Evolutionary conservation across 2,329 filamentous ascomycete genomes (phyloP).

Genomic region (Myriosclerotinia scirpicola): DNA sequence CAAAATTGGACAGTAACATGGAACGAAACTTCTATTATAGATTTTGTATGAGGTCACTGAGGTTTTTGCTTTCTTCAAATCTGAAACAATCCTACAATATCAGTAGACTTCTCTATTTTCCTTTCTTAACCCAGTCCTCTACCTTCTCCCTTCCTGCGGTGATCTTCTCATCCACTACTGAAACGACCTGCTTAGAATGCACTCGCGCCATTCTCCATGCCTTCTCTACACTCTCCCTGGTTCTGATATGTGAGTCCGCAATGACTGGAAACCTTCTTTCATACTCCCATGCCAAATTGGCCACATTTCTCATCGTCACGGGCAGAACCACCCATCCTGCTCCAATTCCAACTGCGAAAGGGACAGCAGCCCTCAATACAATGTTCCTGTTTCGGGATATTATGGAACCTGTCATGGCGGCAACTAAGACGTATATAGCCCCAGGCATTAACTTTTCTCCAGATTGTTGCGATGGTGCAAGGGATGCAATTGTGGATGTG

Average conservation of each 20-base stretch:
- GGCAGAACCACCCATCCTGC: constrained; percentile 85
- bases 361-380: constrained; percentile 72
- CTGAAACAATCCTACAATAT: neutral
- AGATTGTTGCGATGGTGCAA: constrained; percentile 81
- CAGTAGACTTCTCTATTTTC: constrained; percentile 43
- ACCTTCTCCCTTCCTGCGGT: constrained; percentile 71
- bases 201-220: constrained; percentile 72
- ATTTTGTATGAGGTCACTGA: constrained; percentile 13
- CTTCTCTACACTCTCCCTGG: constrained; percentile 67
- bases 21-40: neutral
- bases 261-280: constrained; percentile 85
- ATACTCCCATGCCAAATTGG: constrained; percentile 84
- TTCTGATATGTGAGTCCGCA: constrained; percentile 74
- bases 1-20: neutral
- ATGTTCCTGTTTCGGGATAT: constrained; percentile 85
- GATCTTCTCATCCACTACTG: constrained; percentile 79
- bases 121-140: constrained; percentile 90
- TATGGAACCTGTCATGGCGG: constrained; percentile 93
- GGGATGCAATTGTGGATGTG: constrained; percentile 81
- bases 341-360: constrained; percentile 75
- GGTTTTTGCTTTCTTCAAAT: constrained; percentile 4
- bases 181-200: constrained; percentile 68
- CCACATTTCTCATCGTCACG: constrained; percentile 85
- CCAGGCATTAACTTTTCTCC: constrained; percentile 90
- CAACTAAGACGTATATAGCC: constrained; percentile 86